A percentile compares a stretch with the other conserved stretches of the same genome.
phyloP scores from a whole-genome alignment of 2,329 filamentous ascomycete genomes.

The Bretziella fagacearum region DNA sequence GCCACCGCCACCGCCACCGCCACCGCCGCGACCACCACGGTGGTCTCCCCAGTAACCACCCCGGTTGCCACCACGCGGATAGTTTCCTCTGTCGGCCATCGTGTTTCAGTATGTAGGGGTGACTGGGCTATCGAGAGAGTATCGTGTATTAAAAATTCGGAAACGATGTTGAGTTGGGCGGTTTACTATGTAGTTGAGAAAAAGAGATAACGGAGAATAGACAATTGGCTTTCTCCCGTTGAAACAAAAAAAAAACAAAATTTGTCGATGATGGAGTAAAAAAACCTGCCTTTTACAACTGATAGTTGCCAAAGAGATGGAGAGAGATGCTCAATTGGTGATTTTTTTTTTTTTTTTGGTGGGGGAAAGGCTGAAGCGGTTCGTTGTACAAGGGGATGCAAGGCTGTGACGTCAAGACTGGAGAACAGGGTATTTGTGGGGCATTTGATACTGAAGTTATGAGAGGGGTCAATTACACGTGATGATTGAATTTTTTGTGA shows the following conservation, averaged over 20 bases:
- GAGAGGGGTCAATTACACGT: conserved; percentile 3
- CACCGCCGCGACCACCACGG: conserved; percentile 25
- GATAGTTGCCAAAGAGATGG: no score
- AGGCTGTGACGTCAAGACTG: conserved; percentile 15
- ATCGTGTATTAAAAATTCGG: no score
- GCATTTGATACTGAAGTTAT: neutral
- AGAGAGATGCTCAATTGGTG: neutral
- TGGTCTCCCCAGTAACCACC: conserved; percentile 29
- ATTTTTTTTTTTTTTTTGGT: neutral
- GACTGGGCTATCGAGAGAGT: no score
- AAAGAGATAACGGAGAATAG: no score
- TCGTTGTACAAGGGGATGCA: conserved; percentile 1
- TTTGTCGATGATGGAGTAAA: no score
- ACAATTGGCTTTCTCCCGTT: no score
- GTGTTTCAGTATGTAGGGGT: no score
- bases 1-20: conserved; percentile 22
- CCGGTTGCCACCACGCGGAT: conserved; percentile 31
- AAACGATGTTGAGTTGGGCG: no score
- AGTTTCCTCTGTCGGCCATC: conserved; percentile 15
- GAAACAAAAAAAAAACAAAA: no score
- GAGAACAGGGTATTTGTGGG: conserved; percentile 3
- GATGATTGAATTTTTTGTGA: no score
- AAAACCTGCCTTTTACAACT: no score
- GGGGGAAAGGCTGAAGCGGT: neutral
- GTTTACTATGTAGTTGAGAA: no score